Conservation (phyloP, 2,329 filamentous ascomycete species). For the Zasmidium angulare region DNA sequence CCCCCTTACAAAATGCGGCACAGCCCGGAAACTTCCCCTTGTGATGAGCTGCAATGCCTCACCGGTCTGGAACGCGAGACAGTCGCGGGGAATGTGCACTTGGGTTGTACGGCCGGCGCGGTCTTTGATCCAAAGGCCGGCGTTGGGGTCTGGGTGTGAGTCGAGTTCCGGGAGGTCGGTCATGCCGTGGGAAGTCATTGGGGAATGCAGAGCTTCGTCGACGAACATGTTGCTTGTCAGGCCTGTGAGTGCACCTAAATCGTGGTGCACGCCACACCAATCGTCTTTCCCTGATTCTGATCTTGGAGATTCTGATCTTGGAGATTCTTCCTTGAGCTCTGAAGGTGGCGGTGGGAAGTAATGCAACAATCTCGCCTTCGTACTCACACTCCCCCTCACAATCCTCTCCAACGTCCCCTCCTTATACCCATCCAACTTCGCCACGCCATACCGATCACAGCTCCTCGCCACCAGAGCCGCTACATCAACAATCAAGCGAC, state of each 20-base stretch:
- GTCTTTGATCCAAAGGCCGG: conserved; percentile 92
- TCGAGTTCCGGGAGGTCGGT: conserved; percentile 65
- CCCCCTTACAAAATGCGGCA: conserved; percentile 93
- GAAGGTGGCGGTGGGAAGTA: conserved; percentile 69
- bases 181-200: conserved; percentile 6
- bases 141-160: conserved; percentile 74
- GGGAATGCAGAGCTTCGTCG: conserved; percentile 62
- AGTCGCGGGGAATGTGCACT: conserved; percentile 85
- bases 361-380: conserved; percentile 87
- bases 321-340: conserved; percentile 34
- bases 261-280: conserved; percentile 90
- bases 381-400: conserved; percentile 80
- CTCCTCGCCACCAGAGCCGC: conserved; percentile 86
- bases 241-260: conserved; percentile 91
- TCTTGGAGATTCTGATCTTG: background rate
- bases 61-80: conserved; percentile 93
- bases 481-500: conserved; percentile 81
- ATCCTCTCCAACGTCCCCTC: conserved; percentile 80
- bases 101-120: conserved; percentile 81
- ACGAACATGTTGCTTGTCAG: conserved; percentile 96
- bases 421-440: conserved; percentile 75
- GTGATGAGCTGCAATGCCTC: conserved; percentile 91
- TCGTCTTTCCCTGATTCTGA: conserved; percentile 65
- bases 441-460: conserved; percentile 80
- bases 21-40: conserved; percentile 84